These are phyloP conservation scores for Sclerotinia minor DNA, from an alignment of 2,329 filamentous ascomycete genomes.

Conservation along the genomic window DNA sequence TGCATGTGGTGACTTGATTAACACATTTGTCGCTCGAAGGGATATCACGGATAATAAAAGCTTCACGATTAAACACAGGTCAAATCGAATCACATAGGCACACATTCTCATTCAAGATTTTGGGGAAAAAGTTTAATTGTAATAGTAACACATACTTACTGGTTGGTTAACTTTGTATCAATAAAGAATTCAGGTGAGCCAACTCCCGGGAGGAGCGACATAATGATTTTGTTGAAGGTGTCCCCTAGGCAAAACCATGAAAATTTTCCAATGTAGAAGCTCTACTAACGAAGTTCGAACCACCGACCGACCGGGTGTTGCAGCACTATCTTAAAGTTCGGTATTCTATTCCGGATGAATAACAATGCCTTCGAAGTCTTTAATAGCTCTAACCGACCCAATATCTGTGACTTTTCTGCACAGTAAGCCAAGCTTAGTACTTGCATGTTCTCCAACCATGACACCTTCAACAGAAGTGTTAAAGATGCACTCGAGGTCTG, in stretches of 20 bases:
- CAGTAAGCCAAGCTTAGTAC: slow-evolving; percentile 30
- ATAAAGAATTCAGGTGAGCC: neutral
- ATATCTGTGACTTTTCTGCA: too few relatives aligned
- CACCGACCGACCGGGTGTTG: too few relatives aligned
- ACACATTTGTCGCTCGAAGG: neutral
- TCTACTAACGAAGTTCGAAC: neutral
- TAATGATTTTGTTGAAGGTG: neutral
- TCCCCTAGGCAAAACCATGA: neutral
- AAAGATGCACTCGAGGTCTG: slow-evolving; percentile 40
- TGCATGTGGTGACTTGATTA: neutral
- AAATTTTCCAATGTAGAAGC: neutral
- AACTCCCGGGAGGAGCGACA: neutral
- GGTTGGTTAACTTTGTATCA: neutral
- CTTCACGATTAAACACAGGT: neutral
- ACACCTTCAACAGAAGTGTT: slow-evolving; percentile 33
- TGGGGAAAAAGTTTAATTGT: neutral
- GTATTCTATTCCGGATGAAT: neutral
- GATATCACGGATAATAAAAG: neutral
- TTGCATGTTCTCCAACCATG: slow-evolving; percentile 31
- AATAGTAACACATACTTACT: neutral
- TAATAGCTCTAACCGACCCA: neutral
- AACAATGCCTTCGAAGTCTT: neutral
- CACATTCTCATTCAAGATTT: neutral
- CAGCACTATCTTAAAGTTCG: neutral
- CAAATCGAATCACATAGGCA: neutral